These are phyloP conservation scores for Albatrellus ellisii DNA, from an alignment of 768 basidiomycete species.

Conservation along the genomic window DNA sequence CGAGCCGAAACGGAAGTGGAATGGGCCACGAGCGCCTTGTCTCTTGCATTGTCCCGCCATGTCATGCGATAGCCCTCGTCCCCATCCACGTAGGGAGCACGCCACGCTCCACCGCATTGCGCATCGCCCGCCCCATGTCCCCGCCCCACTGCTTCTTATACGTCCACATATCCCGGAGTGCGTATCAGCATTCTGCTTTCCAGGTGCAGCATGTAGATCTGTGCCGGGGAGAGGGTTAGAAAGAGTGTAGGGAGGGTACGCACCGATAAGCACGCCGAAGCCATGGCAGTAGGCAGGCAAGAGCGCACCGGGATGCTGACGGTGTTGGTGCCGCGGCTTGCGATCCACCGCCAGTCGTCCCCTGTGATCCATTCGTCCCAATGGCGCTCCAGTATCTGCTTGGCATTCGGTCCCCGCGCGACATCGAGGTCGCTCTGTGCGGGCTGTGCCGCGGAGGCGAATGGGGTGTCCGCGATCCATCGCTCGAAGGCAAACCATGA, in stretches of 20 bases:
- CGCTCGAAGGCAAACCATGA: conserved; percentile 72
- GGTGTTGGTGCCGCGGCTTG: conserved; percentile 38
- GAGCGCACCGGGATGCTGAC: conserved; percentile 45
- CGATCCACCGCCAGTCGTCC: conserved; percentile 42
- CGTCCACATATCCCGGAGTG: conserved; percentile 70
- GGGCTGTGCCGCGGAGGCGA: conserved; percentile 34
- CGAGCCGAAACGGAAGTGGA: neutral
- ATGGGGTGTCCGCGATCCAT: conserved; percentile 59
- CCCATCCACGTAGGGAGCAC: conserved; percentile 35
- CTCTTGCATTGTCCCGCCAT: conserved; percentile 16
- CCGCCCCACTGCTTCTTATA: conserved; percentile 54
- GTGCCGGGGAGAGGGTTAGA: conserved; percentile 12
- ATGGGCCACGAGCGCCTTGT: conserved; percentile 20
- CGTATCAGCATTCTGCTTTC: conserved; percentile 59
- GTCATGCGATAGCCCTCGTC: conserved; percentile 9
- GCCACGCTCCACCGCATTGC: conserved; percentile 47
- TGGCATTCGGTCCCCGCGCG: conserved; percentile 36
- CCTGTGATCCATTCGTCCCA: conserved; percentile 44
- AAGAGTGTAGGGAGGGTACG: conserved; percentile 8
- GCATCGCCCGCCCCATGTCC: conserved; percentile 66
- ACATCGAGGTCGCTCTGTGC: conserved; percentile 61
- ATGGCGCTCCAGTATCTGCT: conserved; percentile 29
- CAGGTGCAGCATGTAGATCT: conserved; percentile 68
- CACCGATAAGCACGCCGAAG: conserved; percentile 67
- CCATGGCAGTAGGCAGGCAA: conserved; percentile 35